These are phyloP conservation scores for Sphaerosporella brunnea DNA, from an alignment of 495 filamentous ascomycete species.

Conservation along the genomic window DNA sequence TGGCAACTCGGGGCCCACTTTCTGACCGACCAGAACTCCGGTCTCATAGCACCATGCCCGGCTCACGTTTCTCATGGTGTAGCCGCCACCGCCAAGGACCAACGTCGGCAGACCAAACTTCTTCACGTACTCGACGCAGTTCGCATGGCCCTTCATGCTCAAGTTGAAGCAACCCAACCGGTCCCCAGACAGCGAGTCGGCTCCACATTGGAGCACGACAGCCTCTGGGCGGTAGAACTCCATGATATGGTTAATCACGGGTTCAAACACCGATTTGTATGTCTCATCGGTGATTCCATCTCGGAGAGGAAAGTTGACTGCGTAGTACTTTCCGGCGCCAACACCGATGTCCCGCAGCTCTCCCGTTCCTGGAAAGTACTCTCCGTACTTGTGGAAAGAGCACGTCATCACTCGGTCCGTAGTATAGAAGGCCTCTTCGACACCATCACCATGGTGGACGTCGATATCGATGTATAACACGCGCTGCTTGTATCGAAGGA, in stretches of 20 bases:
- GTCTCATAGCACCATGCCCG: conserved; percentile 97
- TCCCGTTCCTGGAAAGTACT: conserved; percentile 96
- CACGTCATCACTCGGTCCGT: conserved; percentile 92
- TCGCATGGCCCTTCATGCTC: conserved; percentile 92
- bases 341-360: conserved; percentile 94
- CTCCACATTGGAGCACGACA: conserved; percentile 90
- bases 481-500: conserved; percentile 70
- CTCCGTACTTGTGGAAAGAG: conserved; percentile 95
- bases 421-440: conserved; percentile 92
- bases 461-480: conserved; percentile 98
- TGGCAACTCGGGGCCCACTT: conserved; percentile 64
- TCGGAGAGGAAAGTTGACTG: conserved; percentile 94
- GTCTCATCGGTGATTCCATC: conserved; percentile 87
- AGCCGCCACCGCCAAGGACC: conserved; percentile 86
- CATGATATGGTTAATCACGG: conserved; percentile 85
- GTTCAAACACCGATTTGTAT: conserved; percentile 92
- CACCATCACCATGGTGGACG: conserved; percentile 93
- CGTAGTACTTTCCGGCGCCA: conserved; percentile 79
- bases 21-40: conserved; percentile 66
- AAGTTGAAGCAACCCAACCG: conserved; percentile 94
- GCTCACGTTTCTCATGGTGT: conserved; percentile 97
- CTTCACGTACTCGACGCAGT: conserved; percentile 92
- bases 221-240: conserved; percentile 87
- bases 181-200: conserved; percentile 87
- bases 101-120: conserved; percentile 79